phyloP scores from a whole-genome alignment of 345 rosid genomes.

The Angophora floribunda region DNA sequence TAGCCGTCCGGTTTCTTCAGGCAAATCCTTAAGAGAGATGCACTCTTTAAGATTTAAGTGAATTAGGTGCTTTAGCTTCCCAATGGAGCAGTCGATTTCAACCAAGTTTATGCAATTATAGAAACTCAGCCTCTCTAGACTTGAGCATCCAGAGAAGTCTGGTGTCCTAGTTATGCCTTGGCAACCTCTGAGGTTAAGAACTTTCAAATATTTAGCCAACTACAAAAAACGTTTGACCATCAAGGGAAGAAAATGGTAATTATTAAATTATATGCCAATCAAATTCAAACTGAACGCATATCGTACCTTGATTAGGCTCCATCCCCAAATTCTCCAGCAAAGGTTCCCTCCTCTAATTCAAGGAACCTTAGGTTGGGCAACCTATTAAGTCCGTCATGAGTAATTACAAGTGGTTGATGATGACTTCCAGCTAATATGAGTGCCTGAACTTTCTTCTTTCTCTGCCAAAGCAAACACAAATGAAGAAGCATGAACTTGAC shows the following conservation, averaged over 20 bases:
- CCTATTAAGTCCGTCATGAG: neutral
- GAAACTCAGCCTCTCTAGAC: neutral
- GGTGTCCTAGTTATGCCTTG: neutral
- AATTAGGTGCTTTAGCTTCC: neutral
- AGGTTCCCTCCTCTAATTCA: neutral
- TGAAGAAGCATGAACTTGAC: neutral
- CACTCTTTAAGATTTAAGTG: neutral
- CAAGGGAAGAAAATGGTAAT: neutral
- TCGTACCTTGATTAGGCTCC: neutral
- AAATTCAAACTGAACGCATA: neutral
- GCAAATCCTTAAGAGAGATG: neutral
- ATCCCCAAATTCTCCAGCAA: neutral
- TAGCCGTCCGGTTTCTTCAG: neutral
- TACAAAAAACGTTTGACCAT: neutral
- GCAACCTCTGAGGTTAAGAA: neutral
- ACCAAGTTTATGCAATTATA: neutral
- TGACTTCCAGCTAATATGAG: neutral
- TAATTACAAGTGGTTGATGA: neutral
- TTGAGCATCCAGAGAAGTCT: neutral
- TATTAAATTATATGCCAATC: neutral
- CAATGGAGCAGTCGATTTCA: neutral
- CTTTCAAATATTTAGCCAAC: neutral
- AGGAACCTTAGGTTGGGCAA: neutral
- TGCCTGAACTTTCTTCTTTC: neutral
- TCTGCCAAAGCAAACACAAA: neutral